Evolutionary conservation across 768 basidiomycete genomes (phyloP), one percentile per base, ranked within the genome.

Genomic region (Xerocomellus dryophilus): DNA sequence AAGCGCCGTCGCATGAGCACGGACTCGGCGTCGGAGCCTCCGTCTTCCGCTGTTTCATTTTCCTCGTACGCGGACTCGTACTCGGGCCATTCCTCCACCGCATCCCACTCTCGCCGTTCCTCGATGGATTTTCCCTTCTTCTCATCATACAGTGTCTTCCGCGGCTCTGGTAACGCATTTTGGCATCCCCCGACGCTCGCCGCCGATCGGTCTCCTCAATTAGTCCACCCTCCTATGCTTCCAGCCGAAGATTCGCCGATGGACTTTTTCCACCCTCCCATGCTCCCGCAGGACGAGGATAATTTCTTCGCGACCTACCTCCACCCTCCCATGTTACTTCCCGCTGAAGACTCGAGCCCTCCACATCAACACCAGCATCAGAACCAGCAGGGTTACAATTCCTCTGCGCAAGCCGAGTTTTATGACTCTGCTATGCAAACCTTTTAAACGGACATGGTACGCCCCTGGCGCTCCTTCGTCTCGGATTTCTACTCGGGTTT

Each of bases 141-240:
- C 63, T 74, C 82, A 17, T 71, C 74, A 7, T 76, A 80, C 38
- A 78, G 76, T n/a, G 76, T 79, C 5, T 70, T 84, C 27, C 73
- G 83, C 15, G 82, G 81, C 6, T 80, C 79, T 6, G 79, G 78
- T 0, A 80, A 71, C 29, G 57, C 85, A 8, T 85, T 87, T 62
- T 90, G 88, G 87, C 89, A 91, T 69, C 87, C 88, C 3, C 85
- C 88, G 10, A 85, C 86, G 79, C 76, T 86, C 60, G 74, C 81
- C 5, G 80, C 82, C 58, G 79, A 79, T 25, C 73, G 77, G 51
- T 83, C 84, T 4, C 81, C 81, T 2, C 75, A 78, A 18, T 66
- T 82, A 38, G 76, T 84, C 57, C 88, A 90, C 56, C 87, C 88
- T 9, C 84, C 85, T 3, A 85, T 88, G 85, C 74, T 85, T 3